These are phyloP conservation scores for Cercospora citrullina DNA, from an alignment of 2,329 filamentous ascomycete genomes.

Conservation along the genomic window DNA sequence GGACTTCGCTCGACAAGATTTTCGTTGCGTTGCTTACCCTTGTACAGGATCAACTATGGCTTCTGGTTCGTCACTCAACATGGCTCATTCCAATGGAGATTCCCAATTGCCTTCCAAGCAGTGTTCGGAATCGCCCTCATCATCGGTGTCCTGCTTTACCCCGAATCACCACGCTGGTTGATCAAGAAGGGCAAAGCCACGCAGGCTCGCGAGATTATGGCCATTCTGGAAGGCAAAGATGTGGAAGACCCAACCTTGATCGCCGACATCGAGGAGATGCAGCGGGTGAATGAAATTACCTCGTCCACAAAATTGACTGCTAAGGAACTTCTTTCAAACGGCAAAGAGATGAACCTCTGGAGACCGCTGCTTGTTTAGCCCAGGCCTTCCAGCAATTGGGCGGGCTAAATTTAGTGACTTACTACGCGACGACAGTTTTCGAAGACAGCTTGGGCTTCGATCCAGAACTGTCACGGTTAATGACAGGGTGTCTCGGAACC, in stretches of 20 bases:
- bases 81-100: constrained; percentile 51
- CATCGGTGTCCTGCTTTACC: constrained; percentile 50
- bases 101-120: constrained; percentile 58
- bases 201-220: constrained; percentile 53
- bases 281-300: constrained; percentile 22
- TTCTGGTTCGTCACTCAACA: constrained; percentile 41
- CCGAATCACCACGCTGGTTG: constrained; percentile 60
- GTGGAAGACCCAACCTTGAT: constrained; percentile 58
- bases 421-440: constrained; percentile 54
- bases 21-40: too few species aligned
- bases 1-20: constrained; percentile 55
- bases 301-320: constrained; percentile 15
- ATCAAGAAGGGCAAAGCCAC: constrained; percentile 47
- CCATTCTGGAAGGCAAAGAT: constrained; percentile 50
- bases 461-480: constrained; percentile 24
- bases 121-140: constrained; percentile 56
- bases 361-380: constrained; percentile 47
- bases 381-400: constrained; percentile 48
- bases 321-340: constrained; percentile 38
- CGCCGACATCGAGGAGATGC: constrained; percentile 49
- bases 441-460: constrained; percentile 50
- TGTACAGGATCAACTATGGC: constrained; percentile 54
- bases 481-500: constrained; percentile 30
- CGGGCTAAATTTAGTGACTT: constrained; percentile 27
- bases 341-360: constrained; percentile 47